Percentiles rank a stretch among this genome's conserved stretches.
Conservation (phyloP, 2,329 filamentous ascomycete genomes). For the Ceratocystis huliohia region DNA sequence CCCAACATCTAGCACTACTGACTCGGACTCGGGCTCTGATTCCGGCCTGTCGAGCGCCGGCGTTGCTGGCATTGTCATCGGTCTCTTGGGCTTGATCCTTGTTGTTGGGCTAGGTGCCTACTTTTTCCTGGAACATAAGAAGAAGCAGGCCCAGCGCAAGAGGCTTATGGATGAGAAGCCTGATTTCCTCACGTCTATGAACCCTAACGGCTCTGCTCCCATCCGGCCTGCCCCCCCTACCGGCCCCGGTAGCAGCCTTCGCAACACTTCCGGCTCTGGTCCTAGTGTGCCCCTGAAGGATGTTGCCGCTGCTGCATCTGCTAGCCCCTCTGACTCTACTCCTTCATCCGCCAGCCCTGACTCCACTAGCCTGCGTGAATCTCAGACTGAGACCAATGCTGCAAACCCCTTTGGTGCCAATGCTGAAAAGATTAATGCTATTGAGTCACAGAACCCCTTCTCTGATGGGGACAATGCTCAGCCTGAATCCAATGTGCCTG, state of each 20-base stretch:
- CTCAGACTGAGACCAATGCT: constrained; percentile 35
- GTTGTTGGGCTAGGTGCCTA: constrained; percentile 55
- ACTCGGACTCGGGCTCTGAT: constrained; percentile 22
- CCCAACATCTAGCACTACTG: not conserved
- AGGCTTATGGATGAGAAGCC: constrained; percentile 26
- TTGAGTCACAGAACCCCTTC: constrained; percentile 46
- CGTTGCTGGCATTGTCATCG: constrained; percentile 77
- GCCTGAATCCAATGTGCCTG: constrained; percentile 28
- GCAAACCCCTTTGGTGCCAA: constrained; percentile 60
- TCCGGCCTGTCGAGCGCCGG: constrained; percentile 27
- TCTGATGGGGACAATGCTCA: constrained; percentile 41
- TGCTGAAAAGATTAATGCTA: constrained; percentile 30
- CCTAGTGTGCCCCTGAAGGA: constrained; percentile 18
- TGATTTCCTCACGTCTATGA: constrained; percentile 1
- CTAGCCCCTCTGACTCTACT: not conserved
- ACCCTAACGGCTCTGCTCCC: constrained; percentile 11
- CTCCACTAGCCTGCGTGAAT: not conserved
- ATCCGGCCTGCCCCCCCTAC: constrained; percentile 18
- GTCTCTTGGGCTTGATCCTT: constrained; percentile 58
- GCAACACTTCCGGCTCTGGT: constrained; percentile 5
- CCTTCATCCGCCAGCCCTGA: not conserved
- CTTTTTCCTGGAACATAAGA: constrained; percentile 56
- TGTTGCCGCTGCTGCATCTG: not conserved
- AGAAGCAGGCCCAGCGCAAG: constrained; percentile 49
- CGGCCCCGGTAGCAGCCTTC: constrained; percentile 15